Evolutionary conservation across 257 asterid species (phyloP), one percentile per base, ranked within the genome.

Genomic region (Rubia yunnanensis): DNA sequence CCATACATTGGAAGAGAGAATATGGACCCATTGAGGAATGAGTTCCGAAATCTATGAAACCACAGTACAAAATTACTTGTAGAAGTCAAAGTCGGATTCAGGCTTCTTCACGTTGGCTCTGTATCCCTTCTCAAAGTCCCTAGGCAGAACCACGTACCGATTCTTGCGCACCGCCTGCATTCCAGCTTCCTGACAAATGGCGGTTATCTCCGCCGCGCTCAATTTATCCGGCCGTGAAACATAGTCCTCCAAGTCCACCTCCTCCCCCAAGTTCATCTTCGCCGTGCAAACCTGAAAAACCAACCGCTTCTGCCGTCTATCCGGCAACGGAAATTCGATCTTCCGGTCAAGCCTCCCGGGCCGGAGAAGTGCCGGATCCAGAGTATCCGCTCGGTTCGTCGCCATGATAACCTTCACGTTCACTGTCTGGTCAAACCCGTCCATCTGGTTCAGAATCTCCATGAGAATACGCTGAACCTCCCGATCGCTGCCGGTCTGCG

Each of bases 311-410:
- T 89, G 96, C 17, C 96, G 89, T 64, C 96, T 83, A 66, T 89
- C 96, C n/a, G 96, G 96, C 80, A 89, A 79, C 64, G 95, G 95
- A 76, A 89, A 87, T 81, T 89, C 95, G 62, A 89, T 89, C 79
- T 87, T 89, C 26, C 96, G 84, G 57, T 89, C 96, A 67, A 89
- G 96, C 75, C 95, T 89, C 73, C 96, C 96, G 13, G 96, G 95
- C 67, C 96, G 96, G 38, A 89, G 68, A 73, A 89, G 92, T n/a
- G 94, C 97, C 69, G 95, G 95, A 73, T 87, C 95, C 77, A 89
- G 67, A 8, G 97, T 89, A 78, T 89, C 97, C 61, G 94, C 97
- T 44, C 97, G 83, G 65, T 89, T 89, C 30, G 97, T 89, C 46
- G 87, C 95, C 97, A 89, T 89, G 61, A 87, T 89, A 69, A 89